phyloP scores from a whole-genome alignment of 306 rosid species.

The Begonia masoniana region DNA sequence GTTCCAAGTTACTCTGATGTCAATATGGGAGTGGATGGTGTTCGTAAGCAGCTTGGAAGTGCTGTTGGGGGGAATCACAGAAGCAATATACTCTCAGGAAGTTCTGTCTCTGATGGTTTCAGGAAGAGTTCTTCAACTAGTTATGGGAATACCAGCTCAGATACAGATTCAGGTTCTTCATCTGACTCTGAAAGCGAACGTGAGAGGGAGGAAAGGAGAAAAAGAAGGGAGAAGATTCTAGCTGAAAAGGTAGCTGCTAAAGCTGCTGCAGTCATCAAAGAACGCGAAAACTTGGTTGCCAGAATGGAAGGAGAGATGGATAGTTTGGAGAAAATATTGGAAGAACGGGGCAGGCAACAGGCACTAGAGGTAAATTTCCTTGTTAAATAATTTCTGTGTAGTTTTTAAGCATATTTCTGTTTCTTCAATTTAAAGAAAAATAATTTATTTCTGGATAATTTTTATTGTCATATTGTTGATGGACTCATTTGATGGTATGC shows the following conservation, averaged over 20 bases:
- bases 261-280: constrained; percentile 69
- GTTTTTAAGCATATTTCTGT: neutral
- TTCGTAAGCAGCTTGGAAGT: constrained; percentile 25
- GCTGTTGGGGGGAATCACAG: constrained; percentile 25
- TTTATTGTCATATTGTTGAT: neutral
- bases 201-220: constrained; percentile 75
- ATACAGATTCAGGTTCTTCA: constrained; percentile 57
- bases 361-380: constrained; percentile 65
- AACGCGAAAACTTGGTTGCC: constrained; percentile 76
- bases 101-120: constrained; percentile 46
- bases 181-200: constrained; percentile 78
- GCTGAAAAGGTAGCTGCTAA: constrained; percentile 87
- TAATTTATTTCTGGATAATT: neutral
- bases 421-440: neutral
- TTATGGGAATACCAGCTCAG: constrained; percentile 60
- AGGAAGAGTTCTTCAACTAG: constrained; percentile 43
- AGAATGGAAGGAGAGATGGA: constrained; percentile 94
- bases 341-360: constrained; percentile 78
- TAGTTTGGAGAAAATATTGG: constrained; percentile 87
- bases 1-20: constrained; percentile 17
- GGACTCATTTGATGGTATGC: no score
- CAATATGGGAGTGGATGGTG: constrained; percentile 24
- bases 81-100: constrained; percentile 26
- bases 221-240: constrained; percentile 53
- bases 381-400: neutral